phyloP scores from a whole-genome alignment of 202 grass and related monocot species.

The Dendrocalamus latiflorus region DNA sequence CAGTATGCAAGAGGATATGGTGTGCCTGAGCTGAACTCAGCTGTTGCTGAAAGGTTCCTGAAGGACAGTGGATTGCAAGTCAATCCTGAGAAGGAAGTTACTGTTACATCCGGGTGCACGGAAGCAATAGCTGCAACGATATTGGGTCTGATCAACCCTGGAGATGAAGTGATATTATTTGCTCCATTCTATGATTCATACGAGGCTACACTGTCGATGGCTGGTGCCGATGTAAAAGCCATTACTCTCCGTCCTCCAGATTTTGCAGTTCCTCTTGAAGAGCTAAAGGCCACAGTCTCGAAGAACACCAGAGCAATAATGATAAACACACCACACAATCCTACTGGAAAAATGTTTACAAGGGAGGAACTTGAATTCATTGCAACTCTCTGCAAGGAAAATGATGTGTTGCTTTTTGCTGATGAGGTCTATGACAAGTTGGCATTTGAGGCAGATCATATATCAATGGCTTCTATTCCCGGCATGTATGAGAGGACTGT shows the following conservation, averaged over 20 bases:
- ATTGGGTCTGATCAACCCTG: conserved; percentile 83
- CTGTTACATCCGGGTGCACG: conserved; percentile 94
- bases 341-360: too few relatives aligned
- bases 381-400: too few relatives aligned
- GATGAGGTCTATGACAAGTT: too few relatives aligned
- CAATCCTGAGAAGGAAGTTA: conserved; percentile 83
- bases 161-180: conserved; percentile 90
- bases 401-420: too few relatives aligned
- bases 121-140: conserved; percentile 97
- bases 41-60: conserved; percentile 63
- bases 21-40: conserved; percentile 70
- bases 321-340: too few relatives aligned
- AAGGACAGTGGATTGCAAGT: conserved; percentile 76
- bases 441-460: too few relatives aligned
- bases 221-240: conserved; percentile 72
- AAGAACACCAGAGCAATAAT: conserved; percentile 77
- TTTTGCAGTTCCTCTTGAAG: conserved; percentile 73
- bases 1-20: conserved; percentile 96
- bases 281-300: conserved; percentile 62
- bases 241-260: conserved; percentile 75
- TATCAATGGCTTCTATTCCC: too few relatives aligned
- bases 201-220: conserved; percentile 85
- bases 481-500: conserved; percentile 95
- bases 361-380: too few relatives aligned
- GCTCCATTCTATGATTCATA: conserved; percentile 97